These are phyloP conservation scores for Fraxinus albicans DNA, from an alignment of 305 asterid species.

Conservation along the genomic window DNA sequence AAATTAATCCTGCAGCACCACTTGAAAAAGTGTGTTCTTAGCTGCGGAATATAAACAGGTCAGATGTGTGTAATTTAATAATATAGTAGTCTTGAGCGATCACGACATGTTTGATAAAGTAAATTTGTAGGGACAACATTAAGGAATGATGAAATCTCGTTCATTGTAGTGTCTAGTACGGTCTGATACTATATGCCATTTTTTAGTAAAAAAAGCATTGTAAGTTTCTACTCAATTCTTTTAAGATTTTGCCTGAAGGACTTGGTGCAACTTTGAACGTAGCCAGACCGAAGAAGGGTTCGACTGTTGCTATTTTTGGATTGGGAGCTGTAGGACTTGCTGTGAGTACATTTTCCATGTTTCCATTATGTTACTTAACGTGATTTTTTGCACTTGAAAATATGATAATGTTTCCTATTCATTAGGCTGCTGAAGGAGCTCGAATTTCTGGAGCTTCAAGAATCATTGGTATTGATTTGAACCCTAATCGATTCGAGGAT, in stretches of 20 bases:
- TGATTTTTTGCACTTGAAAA: neutral
- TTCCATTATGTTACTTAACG: neutral
- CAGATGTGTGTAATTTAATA: neutral
- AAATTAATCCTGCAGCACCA: constrained; percentile 31
- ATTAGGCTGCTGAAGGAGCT: constrained; percentile 27
- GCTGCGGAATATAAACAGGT: constrained; percentile 36
- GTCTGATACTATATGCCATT: neutral
- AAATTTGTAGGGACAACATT: neutral
- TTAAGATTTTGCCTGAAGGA: constrained; percentile 20
- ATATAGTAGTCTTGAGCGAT: neutral
- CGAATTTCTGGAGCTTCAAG: constrained; percentile 30
- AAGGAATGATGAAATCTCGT: neutral
- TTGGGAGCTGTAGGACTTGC: constrained; percentile 43
- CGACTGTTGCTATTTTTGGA: constrained; percentile 29
- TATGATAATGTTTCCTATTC: neutral
- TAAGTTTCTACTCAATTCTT: neutral
- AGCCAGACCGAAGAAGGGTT: constrained; percentile 23
- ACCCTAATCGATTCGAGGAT: constrained; percentile 48
- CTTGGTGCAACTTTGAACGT: constrained; percentile 44
- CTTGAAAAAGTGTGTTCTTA: constrained; percentile 32
- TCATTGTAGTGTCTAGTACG: too few species aligned
- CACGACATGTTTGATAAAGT: too few species aligned
- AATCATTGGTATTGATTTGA: constrained; percentile 68
- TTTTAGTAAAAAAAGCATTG: neutral
- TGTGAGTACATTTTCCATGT: constrained; percentile 22